A percentile compares a stretch with the other conserved stretches of the same genome.
Evolutionary conservation across 768 basidiomycete genomes (phyloP).

Genomic region (Russula virescens): DNA sequence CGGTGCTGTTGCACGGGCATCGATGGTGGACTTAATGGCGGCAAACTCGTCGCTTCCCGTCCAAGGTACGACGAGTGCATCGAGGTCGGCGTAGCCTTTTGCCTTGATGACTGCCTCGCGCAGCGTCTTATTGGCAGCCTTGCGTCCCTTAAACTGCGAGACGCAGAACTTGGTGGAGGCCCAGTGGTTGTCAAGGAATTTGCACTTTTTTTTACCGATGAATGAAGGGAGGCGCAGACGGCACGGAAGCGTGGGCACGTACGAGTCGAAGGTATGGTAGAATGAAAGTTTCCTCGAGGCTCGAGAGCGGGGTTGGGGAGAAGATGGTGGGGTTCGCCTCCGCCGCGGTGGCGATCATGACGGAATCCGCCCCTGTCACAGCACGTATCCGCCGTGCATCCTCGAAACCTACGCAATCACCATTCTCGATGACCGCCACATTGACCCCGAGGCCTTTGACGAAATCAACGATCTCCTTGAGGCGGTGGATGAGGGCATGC

Average conservation of each 20-base stretch:
- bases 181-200: slow-evolving; percentile 76
- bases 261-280: slow-evolving; percentile 74
- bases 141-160: slow-evolving; percentile 71
- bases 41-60: slow-evolving; percentile 25
- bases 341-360: slow-evolving; percentile 95
- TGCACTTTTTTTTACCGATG: slow-evolving; percentile 40
- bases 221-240: background rate
- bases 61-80: slow-evolving; percentile 22
- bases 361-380: slow-evolving; percentile 83
- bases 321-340: slow-evolving; percentile 92
- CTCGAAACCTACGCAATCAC: slow-evolving; percentile 76
- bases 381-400: slow-evolving; percentile 72
- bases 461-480: slow-evolving; percentile 82
- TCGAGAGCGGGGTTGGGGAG: slow-evolving; percentile 55
- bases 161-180: slow-evolving; percentile 85
- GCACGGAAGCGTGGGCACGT: slow-evolving; percentile 27
- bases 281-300: slow-evolving; percentile 63
- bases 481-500: slow-evolving; percentile 66
- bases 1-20: slow-evolving; percentile 8
- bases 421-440: slow-evolving; percentile 90
- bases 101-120: slow-evolving; percentile 50
- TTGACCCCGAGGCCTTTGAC: slow-evolving; percentile 68
- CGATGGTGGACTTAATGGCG: slow-evolving; percentile 18
- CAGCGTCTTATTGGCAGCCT: slow-evolving; percentile 51
- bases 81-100: slow-evolving; percentile 44